Evolutionary conservation across 2,329 filamentous ascomycete species (phyloP).

Genomic region (Pseudopithomyces maydicus): DNA sequence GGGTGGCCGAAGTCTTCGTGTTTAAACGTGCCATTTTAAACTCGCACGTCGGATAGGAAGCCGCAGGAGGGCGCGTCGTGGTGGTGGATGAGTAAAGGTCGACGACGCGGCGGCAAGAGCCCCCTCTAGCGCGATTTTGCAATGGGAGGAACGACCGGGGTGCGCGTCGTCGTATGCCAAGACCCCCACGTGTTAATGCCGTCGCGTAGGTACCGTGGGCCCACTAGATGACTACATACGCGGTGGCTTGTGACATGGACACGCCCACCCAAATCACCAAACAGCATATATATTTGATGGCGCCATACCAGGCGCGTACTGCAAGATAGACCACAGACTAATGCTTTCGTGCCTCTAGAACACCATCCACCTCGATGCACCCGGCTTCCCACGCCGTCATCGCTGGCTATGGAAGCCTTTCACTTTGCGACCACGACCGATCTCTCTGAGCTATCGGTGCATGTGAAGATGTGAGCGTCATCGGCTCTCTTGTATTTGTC

Average conservation of each 20-base stretch:
- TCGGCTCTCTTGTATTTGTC: not conserved
- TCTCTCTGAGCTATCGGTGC: conserved; percentile 70
- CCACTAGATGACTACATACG: not conserved
- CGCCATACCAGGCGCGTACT: not conserved
- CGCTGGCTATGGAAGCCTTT: conserved; percentile 80
- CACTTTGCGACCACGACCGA: conserved; percentile 91
- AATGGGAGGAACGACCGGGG: conserved; percentile 18
- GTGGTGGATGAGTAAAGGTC: not conserved
- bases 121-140: conserved; percentile 12
- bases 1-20: conserved; percentile 35
- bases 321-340: not conserved
- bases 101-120: not conserved
- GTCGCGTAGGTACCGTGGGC: no score
- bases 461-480: conserved; percentile 63
- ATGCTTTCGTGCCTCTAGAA: not conserved
- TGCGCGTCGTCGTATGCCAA: conserved; percentile 22
- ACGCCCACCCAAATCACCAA: conserved; percentile 11
- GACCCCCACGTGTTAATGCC: conserved; percentile 24
- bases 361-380: not conserved
- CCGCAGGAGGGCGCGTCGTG: not conserved
- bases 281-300: not conserved
- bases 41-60: not conserved
- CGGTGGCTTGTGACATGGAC: conserved; percentile 1
- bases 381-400: conserved; percentile 7
- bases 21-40: conserved; percentile 45